Evolutionary conservation across 805 yeast genomes (phyloP), one percentile per base, ranked within the genome.

Genomic region (Ogataea methanolica): DNA sequence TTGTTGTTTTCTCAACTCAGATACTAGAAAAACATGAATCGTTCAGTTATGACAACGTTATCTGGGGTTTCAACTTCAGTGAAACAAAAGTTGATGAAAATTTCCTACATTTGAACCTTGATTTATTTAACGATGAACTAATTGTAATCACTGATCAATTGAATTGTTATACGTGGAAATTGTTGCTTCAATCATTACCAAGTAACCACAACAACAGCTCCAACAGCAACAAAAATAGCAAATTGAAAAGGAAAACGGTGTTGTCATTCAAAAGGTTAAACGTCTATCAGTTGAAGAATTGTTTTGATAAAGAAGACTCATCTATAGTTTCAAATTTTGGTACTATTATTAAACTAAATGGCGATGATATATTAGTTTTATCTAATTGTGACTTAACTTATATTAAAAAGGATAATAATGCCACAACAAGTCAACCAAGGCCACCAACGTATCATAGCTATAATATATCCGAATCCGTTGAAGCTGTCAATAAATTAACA

Each of bases 101-200:
- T 41, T 64, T 65, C 36, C 35, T 66, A 12, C 46, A 49, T 36
- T 53, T 67, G 46, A 63, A 66, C 43, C 26, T 67, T 9, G 70
- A 67, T 45, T 17, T 53, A 2, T 50, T 48, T 42, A 51, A 49
- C 14, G 64, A 65, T 47, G 62, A 61, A 43, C 44, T 68, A 15
- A 42, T 67, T 9, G 68, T 66, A 1, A 47, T 66, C 12, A 64
- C 70, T 6, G 62, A 65, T 46, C 49, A 51, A 15, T 45, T 68
- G 16, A 67, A 66, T 47, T 61, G 66, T 45, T 68, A 68, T 48
- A 62, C 69, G 12, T 67, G 69, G 69, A 63, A 61, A 33, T 21
- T 66, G 7, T 45, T 44, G 7, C 8, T 52, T 7, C 51, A 48
- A 31, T 34, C 23, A n/a, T 8, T 12, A 21, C 35, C 39, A 36